Evolutionary conservation across 306 rosid species (phyloP), one percentile per base, ranked within the genome.

Genomic region (Betula pendula): DNA sequence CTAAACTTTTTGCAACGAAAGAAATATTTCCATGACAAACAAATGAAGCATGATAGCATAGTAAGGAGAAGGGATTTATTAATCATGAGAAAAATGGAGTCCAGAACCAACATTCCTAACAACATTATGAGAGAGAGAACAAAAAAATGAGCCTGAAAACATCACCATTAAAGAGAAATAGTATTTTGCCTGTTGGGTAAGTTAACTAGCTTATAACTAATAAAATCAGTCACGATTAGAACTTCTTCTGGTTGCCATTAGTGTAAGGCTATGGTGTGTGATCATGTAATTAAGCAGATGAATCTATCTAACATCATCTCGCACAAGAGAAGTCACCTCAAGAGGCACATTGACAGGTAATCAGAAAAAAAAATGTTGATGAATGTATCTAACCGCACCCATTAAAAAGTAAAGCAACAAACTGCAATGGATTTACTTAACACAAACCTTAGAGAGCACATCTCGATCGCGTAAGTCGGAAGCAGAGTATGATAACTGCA

Each of bases 401-500:
- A 63, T 29, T 52, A 76, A 75, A 79, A n/a, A 68, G 50, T 60
- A 63, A 75, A 72, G 81, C 81, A 60, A 83, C 94, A 71, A n/a
- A n/a, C n/a, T n/a, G n/a, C n/a, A n/a, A n/a, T n/a, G n/a, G n/a
- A n/a, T n/a, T n/a, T n/a, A n/a, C n/a, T n/a, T n/a, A n/a, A n/a
- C n/a, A n/a, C n/a, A n/a, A 81, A 96, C 99, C 99, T 92, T 92
- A 45, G 99, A 96, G 77, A 87, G 85, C 48, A 91, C 77, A 85
- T 96, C 99, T 25, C 97, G 93, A 81, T 93, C 94, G 68, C 86
- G 89, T 88, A 96, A 84, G 76, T 84, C 85, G 43, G 91, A 78
- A 81, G 96, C 97, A 82, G 98, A 85, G 77, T 88, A 83, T 24
- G 99, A 96, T 71, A 96, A 75, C 99, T 96, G 91, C 88, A 59